Conservation (phyloP, 2,329 filamentous ascomycete genomes). For the Macrophomina pseudophaseolina region DNA sequence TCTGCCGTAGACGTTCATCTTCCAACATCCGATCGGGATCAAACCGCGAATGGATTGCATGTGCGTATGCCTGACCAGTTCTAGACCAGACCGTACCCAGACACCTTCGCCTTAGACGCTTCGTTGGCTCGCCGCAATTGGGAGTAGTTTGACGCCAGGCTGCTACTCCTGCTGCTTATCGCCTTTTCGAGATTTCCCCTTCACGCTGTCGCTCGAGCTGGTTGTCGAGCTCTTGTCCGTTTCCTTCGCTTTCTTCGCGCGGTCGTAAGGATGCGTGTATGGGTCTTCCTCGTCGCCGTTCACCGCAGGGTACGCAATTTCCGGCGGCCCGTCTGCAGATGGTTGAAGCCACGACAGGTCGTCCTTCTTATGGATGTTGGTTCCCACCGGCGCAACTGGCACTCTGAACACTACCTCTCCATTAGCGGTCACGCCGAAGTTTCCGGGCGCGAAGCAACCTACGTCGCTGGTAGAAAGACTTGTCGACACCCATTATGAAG, state of each 20-base stretch:
- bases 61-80: no score
- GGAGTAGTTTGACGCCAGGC: background rate
- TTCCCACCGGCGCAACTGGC: background rate
- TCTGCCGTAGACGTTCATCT: no score
- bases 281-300: background rate
- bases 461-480: conserved; percentile 7
- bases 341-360: background rate
- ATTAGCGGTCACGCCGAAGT: background rate
- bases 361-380: conserved; percentile 14
- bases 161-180: background rate
- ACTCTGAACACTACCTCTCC: conserved; percentile 8
- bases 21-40: no score
- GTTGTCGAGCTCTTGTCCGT: background rate
- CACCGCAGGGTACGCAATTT: background rate
- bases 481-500: background rate
- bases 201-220: background rate
- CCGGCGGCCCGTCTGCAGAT: background rate
- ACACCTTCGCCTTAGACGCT: background rate
- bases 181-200: background rate
- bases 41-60: no score
- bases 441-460: background rate
- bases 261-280: conserved; percentile 14
- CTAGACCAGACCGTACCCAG: no score
- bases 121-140: background rate
- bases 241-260: background rate